Evolutionary conservation across 2,329 filamentous ascomycete species (phyloP).

Genomic region (Colletotrichum aenigma): DNA sequence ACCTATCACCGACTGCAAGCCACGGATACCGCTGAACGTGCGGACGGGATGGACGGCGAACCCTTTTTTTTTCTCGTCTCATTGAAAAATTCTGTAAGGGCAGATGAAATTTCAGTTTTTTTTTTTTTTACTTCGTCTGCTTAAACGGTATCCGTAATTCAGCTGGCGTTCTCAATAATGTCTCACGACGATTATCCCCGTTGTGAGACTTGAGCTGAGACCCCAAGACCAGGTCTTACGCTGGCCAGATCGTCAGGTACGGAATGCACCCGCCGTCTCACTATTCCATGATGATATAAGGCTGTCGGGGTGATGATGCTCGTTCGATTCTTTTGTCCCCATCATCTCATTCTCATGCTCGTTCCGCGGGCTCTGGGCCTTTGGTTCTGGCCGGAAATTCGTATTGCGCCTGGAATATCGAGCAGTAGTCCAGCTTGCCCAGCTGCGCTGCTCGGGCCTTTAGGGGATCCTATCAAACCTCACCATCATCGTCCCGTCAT

Average conservation of each 20-base stretch:
- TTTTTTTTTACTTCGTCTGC: background rate
- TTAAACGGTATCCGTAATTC: background rate
- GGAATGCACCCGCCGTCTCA: slow-evolving; percentile 16
- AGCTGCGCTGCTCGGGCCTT: background rate
- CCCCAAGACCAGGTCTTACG: background rate
- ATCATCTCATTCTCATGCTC: background rate
- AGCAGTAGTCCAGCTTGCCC: background rate
- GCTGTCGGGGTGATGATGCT: background rate
- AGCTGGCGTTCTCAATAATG: background rate
- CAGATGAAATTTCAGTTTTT: background rate
- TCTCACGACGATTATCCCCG: slow-evolving; percentile 14
- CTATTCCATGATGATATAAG: slow-evolving; percentile 14
- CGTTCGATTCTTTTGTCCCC: background rate
- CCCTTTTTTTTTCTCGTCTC: background rate
- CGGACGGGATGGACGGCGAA: background rate
- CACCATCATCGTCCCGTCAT: background rate
- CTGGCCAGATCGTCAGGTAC: slow-evolving; percentile 21
- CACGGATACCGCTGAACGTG: slow-evolving; percentile 13
- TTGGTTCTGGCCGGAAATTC: background rate
- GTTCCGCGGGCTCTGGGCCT: background rate
- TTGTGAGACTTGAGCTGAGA: slow-evolving; percentile 4
- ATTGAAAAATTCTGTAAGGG: background rate
- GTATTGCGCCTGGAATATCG: background rate
- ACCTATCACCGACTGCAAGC: background rate
- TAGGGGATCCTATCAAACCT: background rate